Evolutionary conservation across 106 monocot species (phyloP), one percentile per base, ranked within the genome.

Genomic region (Acorus gramineus): DNA sequence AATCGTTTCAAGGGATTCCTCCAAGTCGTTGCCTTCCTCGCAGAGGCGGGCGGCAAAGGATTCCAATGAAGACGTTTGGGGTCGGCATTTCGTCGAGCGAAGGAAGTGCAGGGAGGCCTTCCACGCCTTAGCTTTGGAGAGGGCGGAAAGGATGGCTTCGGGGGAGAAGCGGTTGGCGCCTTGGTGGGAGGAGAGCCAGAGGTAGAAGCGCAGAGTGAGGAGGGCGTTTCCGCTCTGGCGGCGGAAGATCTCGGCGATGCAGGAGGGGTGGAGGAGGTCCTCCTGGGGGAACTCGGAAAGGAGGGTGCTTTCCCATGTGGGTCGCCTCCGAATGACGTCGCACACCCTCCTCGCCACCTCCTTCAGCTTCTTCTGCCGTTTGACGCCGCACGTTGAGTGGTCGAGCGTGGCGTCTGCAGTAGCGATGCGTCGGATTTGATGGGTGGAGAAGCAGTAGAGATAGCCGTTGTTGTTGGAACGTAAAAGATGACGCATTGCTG

Each of bases 61-160:
- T 14, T 60, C 46, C 2, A 75, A 14, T 6, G 56, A 61, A 8
- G 61, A 28, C 14, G 55, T 4, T 8, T 54, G 10, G 50, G 62
- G 53, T 8, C 45, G 61, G 68, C 61, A 68, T 75, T 69, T 57
- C 56, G 62, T 68, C 50, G 68, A 75, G 46, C 68, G 68, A 42
- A 75, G 44, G 46, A 42, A 46, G 42, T 6, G 12, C 55, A 75
- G 42, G 50, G 75, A 60, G 12, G 75, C 68, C 5, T 56, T 48
- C 60, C 55, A 68, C 4, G 58, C 49, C 61, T 56, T 10, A 8
- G 11, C 68, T 6, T 49, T 44, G 55, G 69, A 69, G 3, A 75
- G 47, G 42, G 75, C 61, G 42, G 68, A 45, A 11, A 62, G 50
- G 2, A 53, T 44, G 11, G 61, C 42, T 14, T 68, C 52, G 11